Evolutionary conservation across 805 yeast genomes (phyloP), one percentile per base, ranked within the genome.

Genomic region (Ogataea ganodermae): DNA sequence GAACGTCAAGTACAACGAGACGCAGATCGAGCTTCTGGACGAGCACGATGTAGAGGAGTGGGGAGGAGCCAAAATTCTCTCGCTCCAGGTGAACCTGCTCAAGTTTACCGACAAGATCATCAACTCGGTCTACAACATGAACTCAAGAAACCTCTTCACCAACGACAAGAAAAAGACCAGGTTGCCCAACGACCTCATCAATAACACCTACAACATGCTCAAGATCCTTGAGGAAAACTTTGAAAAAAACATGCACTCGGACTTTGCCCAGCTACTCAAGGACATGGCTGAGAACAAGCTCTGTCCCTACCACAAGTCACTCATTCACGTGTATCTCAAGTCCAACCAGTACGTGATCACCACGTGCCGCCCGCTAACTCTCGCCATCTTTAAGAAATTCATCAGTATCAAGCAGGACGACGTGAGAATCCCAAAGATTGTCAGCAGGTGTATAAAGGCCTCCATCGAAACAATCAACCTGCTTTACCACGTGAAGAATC

Each of bases 321-420:
- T 63, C 28, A 65, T 68, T 16, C 70, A 69, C 50, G 56, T 70
- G 4, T 66, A 66, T 33, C 45, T 70, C 30, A 56, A 68, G 35
- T 62, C 66, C 42, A 66, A 70, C 45, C 73, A 69, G 49, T 62
- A 62, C 28, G 58, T 68, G 14, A 64, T 70, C 35, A 68, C 68
- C 31, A 61, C 71, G 6, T 59, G 66, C 13, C 57, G 74, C 23
- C 74, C 74, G 2, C 45, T 70, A 28, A 60, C 63, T 1, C 51
- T 69, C 4, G 65, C 70, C 2, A 57, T 67, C 14, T 66, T 69
- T 55, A 62, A 68, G 46, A 69, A 67, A 9, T 57, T 62, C 33
- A 49, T 55, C 32, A 31, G 26, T 18, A 49, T 54, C 24, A 53
- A 52, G 7, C 50, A 57, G 7, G 45, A 48, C 17, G 49, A 58